phyloP scores from a whole-genome alignment of 2,329 filamentous ascomycete genomes.

The Cladosporium sp. region DNA sequence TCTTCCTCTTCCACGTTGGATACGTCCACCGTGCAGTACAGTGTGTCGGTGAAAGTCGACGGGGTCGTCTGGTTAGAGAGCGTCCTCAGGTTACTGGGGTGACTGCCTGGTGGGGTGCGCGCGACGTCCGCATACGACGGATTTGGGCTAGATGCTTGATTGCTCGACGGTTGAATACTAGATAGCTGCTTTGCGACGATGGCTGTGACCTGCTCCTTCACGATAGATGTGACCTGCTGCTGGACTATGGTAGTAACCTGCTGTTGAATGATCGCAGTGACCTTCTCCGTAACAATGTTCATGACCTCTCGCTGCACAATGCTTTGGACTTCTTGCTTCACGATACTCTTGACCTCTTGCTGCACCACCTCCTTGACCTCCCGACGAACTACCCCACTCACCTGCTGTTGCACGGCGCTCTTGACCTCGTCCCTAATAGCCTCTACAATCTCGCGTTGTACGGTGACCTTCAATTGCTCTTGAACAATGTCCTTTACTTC shows the following conservation, averaged over 20 bases:
- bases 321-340: no score
- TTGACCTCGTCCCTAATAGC: no score
- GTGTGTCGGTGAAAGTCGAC: conserved; percentile 2
- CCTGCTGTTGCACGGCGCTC: no score
- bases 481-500: neutral
- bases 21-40: conserved; percentile 12
- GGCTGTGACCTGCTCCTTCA: conserved; percentile 9
- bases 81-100: conserved; percentile 6
- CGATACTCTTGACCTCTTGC: no score
- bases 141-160: neutral
- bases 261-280: neutral
- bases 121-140: conserved; percentile 8
- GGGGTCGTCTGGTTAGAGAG: conserved; percentile 6
- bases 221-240: neutral
- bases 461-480: no score
- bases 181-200: neutral
- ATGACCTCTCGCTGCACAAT: no score
- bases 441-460: no score
- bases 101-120: conserved; percentile 7
- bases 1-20: conserved; percentile 12
- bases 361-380: no score
- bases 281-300: neutral
- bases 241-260: conserved; percentile 2
- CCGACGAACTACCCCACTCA: no score
- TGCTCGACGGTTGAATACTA: neutral